Conservation (phyloP, 345 rosid genomes). For the Ceriops zippeliana region DNA sequence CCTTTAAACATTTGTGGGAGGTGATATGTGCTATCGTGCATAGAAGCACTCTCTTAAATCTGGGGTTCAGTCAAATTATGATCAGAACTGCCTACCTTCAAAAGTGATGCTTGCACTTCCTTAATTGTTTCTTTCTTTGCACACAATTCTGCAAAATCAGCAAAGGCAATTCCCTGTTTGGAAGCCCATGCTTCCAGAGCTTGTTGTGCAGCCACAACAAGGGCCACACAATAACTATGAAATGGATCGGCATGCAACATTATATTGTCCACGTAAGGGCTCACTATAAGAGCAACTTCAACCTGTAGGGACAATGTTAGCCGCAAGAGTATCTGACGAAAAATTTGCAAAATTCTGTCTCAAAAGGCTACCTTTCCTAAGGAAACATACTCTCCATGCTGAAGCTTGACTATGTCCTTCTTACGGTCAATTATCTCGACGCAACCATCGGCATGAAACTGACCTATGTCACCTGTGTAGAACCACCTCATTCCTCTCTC, state of each 20-base stretch:
- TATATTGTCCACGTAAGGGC: conserved; percentile 73
- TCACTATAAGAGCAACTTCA: conserved; percentile 73
- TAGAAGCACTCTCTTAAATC: neutral
- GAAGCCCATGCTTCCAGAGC: conserved; percentile 80
- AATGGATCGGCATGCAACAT: conserved; percentile 96
- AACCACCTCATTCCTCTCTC: conserved; percentile 96
- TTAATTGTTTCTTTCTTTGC: conserved; percentile 52
- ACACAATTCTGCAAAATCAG: conserved; percentile 59
- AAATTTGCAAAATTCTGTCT: neutral
- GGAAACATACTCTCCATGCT: conserved; percentile 97
- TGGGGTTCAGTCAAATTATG: neutral
- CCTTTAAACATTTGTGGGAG: no score
- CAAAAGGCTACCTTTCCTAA: conserved; percentile 74
- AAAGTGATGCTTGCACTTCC: conserved; percentile 78
- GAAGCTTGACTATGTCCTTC: conserved; percentile 96
- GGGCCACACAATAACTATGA: conserved; percentile 86
- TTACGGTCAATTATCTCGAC: conserved; percentile 96
- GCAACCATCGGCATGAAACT: conserved; percentile 89
- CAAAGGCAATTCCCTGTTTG: conserved; percentile 49
- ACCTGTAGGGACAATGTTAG: conserved; percentile 49
- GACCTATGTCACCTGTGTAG: conserved; percentile 95
- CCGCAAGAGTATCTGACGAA: conserved; percentile 4
- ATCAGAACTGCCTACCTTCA: conserved; percentile 45
- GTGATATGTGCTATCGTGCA: neutral
- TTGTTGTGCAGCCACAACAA: conserved; percentile 67